phyloP scores from a whole-genome alignment of 495 filamentous ascomycete genomes.

The Aspergillus mulundensis region DNA sequence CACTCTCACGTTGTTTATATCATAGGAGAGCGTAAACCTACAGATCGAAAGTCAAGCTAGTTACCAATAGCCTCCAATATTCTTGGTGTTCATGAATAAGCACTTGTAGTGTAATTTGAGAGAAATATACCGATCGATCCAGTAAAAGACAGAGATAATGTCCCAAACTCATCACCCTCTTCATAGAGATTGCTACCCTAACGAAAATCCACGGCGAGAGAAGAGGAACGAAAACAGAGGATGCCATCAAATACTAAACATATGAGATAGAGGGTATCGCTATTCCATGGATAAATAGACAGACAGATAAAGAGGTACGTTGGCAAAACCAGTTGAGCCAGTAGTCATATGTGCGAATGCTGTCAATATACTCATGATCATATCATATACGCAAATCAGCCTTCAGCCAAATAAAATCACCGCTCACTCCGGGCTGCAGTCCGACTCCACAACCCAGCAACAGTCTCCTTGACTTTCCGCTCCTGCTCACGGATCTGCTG shows the following conservation, averaged over 20 bases:
- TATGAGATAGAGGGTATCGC: constrained; percentile 1
- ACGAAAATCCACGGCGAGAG: too few species aligned
- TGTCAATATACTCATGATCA: background rate
- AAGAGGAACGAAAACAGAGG: too few species aligned
- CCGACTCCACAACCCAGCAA: constrained; percentile 55
- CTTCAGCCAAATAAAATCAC: background rate
- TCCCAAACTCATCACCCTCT: too few species aligned
- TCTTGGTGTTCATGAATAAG: too few species aligned
- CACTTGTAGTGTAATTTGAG: too few species aligned
- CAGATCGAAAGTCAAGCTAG: too few species aligned
- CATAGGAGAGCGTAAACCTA: too few species aligned
- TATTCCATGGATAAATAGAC: background rate
- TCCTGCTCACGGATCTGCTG: constrained; percentile 61
- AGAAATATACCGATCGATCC: too few species aligned
- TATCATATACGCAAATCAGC: background rate
- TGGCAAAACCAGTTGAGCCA: background rate
- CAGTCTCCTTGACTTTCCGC: constrained; percentile 55
- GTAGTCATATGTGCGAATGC: background rate
- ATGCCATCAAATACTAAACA: background rate
- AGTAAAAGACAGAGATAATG: too few species aligned
- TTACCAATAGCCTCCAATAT: too few species aligned
- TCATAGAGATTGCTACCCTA: too few species aligned
- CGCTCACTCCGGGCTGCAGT: constrained; percentile 15
- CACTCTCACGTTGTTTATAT: too few species aligned
- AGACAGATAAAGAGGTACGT: background rate